Percentiles rank a stretch among this genome's conserved stretches.
phyloP scores from a whole-genome alignment of 805 yeast species.

The Starmerella cellae region DNA sequence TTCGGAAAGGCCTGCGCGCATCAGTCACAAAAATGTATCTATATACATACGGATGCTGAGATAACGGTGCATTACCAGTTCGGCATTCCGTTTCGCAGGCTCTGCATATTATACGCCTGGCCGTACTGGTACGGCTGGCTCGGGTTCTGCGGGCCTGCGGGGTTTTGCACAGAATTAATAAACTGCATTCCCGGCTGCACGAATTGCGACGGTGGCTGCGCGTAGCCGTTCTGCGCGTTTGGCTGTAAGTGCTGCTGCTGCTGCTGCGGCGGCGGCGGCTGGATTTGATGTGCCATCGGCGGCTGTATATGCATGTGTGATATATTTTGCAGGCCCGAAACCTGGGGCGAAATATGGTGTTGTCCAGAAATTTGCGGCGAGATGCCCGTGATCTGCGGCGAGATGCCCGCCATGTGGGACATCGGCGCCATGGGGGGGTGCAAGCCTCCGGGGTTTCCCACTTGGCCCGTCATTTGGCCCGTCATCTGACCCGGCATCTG shows the following conservation, averaged over 20 bases:
- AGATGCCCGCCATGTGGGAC: constrained; percentile 1
- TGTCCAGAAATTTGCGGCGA: neutral
- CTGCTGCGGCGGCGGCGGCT: no score
- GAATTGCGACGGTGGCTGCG: constrained; percentile 1
- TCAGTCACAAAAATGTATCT: no score
- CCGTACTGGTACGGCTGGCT: neutral
- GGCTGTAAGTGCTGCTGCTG: neutral
- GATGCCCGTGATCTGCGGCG: constrained; percentile 7
- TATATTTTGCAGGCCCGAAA: neutral
- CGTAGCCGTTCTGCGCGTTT: no score
- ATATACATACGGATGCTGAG: no score
- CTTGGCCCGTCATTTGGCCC: neutral
- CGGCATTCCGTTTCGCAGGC: constrained; percentile 15
- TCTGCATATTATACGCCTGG: constrained; percentile 17
- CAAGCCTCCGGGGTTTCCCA: no score
- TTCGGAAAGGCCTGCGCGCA: no score
- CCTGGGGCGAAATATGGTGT: neutral
- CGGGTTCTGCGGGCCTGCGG: neutral
- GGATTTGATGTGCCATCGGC: no score
- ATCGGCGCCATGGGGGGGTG: neutral
- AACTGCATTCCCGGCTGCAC: constrained; percentile 15
- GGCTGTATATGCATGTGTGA: no score
- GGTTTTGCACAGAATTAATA: constrained; percentile 14
- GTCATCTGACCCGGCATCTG: neutral
- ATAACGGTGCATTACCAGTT: constrained; percentile 10